Evolutionary conservation across 1,139 yeast species (phyloP).

Genomic region (Candida buenavistaensis): DNA sequence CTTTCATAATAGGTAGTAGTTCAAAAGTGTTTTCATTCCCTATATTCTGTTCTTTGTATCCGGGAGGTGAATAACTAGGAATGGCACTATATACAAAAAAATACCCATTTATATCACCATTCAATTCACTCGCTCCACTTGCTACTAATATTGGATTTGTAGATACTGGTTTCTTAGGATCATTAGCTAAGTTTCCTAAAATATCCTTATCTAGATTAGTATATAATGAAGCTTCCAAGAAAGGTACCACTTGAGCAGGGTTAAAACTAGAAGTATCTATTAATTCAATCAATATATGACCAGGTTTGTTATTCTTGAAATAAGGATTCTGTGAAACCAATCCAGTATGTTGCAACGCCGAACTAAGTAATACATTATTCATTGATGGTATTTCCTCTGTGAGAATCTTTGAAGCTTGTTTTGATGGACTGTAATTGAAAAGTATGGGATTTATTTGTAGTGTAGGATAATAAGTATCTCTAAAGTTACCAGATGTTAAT

Average conservation of each 20-base stretch:
- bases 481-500: conserved; percentile 45
- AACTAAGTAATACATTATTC: conserved; percentile 12
- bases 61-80: conserved; percentile 57
- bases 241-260: conserved; percentile 67
- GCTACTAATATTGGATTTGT: conserved; percentile 72
- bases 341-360: not conserved
- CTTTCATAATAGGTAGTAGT: conserved; percentile 48
- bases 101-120: conserved; percentile 74
- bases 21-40: conserved; percentile 35
- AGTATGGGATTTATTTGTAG: conserved; percentile 52
- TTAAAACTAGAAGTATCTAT: conserved; percentile 74
- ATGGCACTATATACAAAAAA: conserved; percentile 67
- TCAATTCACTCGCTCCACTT: conserved; percentile 74
- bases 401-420: conserved; percentile 6
- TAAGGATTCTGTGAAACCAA: conserved; percentile 21
- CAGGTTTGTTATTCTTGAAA: conserved; percentile 24
- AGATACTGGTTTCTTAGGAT: conserved; percentile 61
- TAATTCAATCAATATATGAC: conserved; percentile 65
- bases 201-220: conserved; percentile 59
- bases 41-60: conserved; percentile 23
- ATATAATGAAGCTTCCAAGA: conserved; percentile 68
- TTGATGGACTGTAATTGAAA: conserved; percentile 51
- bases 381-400: conserved; percentile 1
- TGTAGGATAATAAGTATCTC: conserved; percentile 70
- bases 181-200: conserved; percentile 61